A percentile compares a stretch with the other conserved stretches of the same genome.
Conservation (phyloP, 139 green algal genomes). For the Zygnema cylindricum region DNA sequence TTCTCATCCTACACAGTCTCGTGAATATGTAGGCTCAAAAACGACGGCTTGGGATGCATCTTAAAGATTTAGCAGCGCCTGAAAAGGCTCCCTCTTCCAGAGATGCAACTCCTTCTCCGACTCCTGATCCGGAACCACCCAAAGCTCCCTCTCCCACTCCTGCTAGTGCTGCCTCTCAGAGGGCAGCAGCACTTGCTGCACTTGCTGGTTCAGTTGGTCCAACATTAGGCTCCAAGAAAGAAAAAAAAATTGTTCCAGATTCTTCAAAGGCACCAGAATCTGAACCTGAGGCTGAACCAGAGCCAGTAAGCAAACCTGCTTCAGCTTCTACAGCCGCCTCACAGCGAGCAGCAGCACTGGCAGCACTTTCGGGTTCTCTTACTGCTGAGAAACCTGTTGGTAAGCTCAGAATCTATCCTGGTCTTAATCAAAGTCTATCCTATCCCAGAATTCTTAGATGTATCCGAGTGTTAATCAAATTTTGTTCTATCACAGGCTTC, state of each 20-base stretch:
- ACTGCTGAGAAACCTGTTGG: conserved; percentile 10
- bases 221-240: neutral
- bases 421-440: too few relatives aligned
- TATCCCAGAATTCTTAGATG: too few relatives aligned
- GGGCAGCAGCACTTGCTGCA: conserved; percentile 29
- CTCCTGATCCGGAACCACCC: neutral
- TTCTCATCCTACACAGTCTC: too few relatives aligned
- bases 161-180: conserved; percentile 21
- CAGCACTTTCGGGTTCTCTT: conserved; percentile 40
- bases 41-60: conserved; percentile 10
- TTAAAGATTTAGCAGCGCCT: neutral
- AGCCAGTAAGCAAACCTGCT: neutral
- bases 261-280: neutral
- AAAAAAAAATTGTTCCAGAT: neutral
- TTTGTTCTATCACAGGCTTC: too few relatives aligned
- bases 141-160: conserved; percentile 6
- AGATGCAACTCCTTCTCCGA: neutral
- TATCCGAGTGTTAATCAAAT: too few relatives aligned
- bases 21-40: neutral
- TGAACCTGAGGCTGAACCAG: neutral
- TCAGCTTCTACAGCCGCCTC: neutral
- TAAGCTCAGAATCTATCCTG: neutral
- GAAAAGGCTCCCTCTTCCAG: conserved; percentile 8
- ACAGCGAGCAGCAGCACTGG: conserved; percentile 43
- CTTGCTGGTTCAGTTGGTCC: neutral